Percentiles rank a stretch among this genome's conserved stretches.
phyloP scores from a whole-genome alignment of 1,284 basidiomycete genomes.

The Pseudozyma sp. region DNA sequence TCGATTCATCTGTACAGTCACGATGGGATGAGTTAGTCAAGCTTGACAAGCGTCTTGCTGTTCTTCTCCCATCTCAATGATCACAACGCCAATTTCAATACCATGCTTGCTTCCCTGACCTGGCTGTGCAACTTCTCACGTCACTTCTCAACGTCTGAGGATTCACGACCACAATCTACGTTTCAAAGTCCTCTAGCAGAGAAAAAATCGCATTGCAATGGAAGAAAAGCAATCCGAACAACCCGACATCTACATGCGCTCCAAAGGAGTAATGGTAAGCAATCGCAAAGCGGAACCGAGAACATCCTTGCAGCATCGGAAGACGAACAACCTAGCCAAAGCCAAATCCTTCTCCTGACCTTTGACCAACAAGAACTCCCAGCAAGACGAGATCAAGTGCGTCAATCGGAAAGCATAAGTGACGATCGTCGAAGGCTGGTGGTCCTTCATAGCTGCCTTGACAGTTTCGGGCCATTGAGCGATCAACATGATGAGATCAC shows the following conservation, averaged over 20 bases:
- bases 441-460: conserved; percentile 82
- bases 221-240: too few species aligned
- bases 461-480: conserved; percentile 92
- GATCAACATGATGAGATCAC: conserved; percentile 87
- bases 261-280: conserved; percentile 81
- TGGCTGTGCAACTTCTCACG: too few species aligned
- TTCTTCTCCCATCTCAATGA: conserved; percentile 1
- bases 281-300: conserved; percentile 86
- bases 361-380: conserved; percentile 87
- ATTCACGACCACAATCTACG: too few species aligned
- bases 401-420: conserved; percentile 81
- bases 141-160: not conserved
- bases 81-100: not conserved
- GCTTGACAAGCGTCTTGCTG: conserved; percentile 15
- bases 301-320: conserved; percentile 87
- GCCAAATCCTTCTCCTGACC: conserved; percentile 80
- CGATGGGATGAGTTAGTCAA: conserved; percentile 21
- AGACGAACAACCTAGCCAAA: conserved; percentile 89
- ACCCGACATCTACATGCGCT: conserved; percentile 80
- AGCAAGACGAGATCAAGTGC: conserved; percentile 86
- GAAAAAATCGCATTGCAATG: too few species aligned
- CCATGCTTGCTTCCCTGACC: too few species aligned
- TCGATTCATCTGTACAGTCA: conserved; percentile 4
- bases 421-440: conserved; percentile 89
- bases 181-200: too few species aligned